Evolutionary conservation across 345 rosid genomes (phyloP).

Genomic region (Firmiana major): DNA sequence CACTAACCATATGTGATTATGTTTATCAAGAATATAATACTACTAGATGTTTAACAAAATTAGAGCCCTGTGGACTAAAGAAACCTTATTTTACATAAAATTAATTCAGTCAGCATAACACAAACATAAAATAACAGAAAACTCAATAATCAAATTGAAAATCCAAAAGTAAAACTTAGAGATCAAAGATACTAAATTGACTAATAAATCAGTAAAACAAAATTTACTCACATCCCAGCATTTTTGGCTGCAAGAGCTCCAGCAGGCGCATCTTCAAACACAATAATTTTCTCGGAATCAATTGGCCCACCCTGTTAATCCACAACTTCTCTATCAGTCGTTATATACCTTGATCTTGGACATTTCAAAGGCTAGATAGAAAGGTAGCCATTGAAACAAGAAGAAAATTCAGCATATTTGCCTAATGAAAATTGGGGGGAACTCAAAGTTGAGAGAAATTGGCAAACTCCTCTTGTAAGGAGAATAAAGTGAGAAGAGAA

Average conservation of each 20-base stretch:
- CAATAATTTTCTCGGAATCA: constrained; percentile 51
- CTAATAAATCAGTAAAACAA: constrained; percentile 5
- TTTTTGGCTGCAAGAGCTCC: constrained; percentile 90
- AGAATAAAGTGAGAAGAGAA: not conserved
- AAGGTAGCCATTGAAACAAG: not conserved
- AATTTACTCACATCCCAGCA: constrained; percentile 81
- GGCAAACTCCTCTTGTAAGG: not conserved
- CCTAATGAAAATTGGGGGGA: not conserved
- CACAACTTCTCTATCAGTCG: constrained; percentile 15
- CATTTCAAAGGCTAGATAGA: not conserved
- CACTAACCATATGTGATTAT: not conserved
- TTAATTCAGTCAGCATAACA: constrained; percentile 2
- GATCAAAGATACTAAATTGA: not conserved
- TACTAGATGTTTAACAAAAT: not conserved
- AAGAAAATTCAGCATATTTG: not conserved
- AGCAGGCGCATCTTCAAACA: constrained; percentile 95
- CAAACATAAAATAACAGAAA: not conserved
- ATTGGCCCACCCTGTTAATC: constrained; percentile 56
- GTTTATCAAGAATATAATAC: not conserved
- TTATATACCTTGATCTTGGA: not conserved
- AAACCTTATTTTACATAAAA: not conserved
- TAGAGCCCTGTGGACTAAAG: too few relatives aligned
- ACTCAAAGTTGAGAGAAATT: not conserved
- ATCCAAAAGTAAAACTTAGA: not conserved
- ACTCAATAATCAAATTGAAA: not conserved